Percentiles rank a stretch among this genome's conserved stretches.
Evolutionary conservation across 176 grass and related monocot genomes (phyloP).

Genomic region (Carex myosuroides): DNA sequence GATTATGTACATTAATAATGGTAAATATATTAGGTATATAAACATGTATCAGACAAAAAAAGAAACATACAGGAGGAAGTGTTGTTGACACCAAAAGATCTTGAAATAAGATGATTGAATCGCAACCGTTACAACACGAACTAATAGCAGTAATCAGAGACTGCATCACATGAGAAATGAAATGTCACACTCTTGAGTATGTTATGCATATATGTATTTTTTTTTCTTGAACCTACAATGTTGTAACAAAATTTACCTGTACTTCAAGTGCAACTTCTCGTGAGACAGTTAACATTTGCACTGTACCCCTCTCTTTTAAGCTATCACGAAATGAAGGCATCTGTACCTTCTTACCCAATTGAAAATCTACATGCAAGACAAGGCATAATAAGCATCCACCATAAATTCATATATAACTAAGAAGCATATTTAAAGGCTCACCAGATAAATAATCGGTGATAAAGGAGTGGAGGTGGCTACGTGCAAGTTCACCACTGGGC

Average conservation of each 20-base stretch:
- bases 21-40: slow-evolving; percentile 11
- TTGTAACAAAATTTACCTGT: slow-evolving; percentile 49
- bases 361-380: slow-evolving; percentile 55
- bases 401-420: neutral
- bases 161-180: slow-evolving; percentile 44
- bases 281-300: slow-evolving; percentile 92
- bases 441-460: slow-evolving; percentile 89
- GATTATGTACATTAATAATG: neutral
- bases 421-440: slow-evolving; percentile 29
- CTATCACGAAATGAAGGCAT: slow-evolving; percentile 83
- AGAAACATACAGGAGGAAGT: slow-evolving; percentile 60
- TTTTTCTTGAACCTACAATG: neutral
- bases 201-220: neutral
- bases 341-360: slow-evolving; percentile 63
- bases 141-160: slow-evolving; percentile 74
- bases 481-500: slow-evolving; percentile 76
- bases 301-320: slow-evolving; percentile 64
- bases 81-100: slow-evolving; percentile 92
- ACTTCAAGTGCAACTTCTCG: slow-evolving; percentile 94
- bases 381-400: neutral
- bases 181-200: slow-evolving; percentile 3
- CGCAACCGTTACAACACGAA: slow-evolving; percentile 60
- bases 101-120: slow-evolving; percentile 84
- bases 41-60: slow-evolving; percentile 24
- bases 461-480: slow-evolving; percentile 66